phyloP scores from a whole-genome alignment of 306 rosid genomes.

The Hippophae rhamnoides region DNA sequence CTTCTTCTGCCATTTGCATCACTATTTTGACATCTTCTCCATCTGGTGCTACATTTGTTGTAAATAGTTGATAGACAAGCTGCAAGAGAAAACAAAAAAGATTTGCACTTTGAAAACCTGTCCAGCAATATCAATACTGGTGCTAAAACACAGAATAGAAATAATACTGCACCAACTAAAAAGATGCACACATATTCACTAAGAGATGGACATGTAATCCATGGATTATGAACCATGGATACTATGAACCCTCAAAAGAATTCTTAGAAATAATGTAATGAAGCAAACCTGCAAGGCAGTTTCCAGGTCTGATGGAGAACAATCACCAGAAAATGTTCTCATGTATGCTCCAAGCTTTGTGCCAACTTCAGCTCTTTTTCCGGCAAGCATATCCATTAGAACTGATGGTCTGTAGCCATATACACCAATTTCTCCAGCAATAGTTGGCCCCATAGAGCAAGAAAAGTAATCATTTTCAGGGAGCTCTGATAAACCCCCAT shows the following conservation, averaged over 20 bases:
- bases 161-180: conserved; percentile 1
- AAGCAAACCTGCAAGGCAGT: conserved; percentile 88
- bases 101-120: conserved; percentile 3
- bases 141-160: background rate
- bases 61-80: conserved; percentile 93
- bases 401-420: conserved; percentile 93
- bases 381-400: conserved; percentile 93
- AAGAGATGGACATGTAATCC: background rate
- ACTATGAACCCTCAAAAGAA: background rate
- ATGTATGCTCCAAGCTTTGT: conserved; percentile 89
- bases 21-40: conserved; percentile 88
- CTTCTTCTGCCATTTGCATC: conserved; percentile 99
- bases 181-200: conserved; percentile 2
- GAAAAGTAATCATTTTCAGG: conserved; percentile 75
- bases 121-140: background rate
- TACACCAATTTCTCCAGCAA: conserved; percentile 94
- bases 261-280: conserved; percentile 1
- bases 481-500: conserved; percentile 91
- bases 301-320: conserved; percentile 95
- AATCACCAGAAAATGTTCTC: conserved; percentile 87
- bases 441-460: conserved; percentile 92
- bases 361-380: conserved; percentile 96
- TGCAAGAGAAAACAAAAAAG: conserved; percentile 30
- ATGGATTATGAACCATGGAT: background rate
- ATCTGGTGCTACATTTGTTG: conserved; percentile 63